Evolutionary conservation across 1,284 basidiomycete species (phyloP).

Genomic region (Cerrena zonata): DNA sequence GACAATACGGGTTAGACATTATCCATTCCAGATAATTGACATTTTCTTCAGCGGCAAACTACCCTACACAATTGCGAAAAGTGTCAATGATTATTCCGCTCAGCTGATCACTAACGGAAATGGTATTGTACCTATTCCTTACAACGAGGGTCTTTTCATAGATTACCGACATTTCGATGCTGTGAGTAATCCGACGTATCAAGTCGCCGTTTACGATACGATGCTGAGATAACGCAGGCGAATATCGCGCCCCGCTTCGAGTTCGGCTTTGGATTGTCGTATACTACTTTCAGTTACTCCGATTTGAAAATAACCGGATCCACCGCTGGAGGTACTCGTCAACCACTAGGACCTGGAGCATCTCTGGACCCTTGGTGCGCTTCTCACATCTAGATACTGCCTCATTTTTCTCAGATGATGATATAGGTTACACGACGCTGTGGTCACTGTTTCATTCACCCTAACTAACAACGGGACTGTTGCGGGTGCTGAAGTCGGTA

Average conservation of each 20-base stretch:
- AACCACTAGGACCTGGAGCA: slow-evolving; percentile 23
- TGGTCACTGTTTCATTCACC: slow-evolving; percentile 28
- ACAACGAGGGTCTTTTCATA: slow-evolving; percentile 48
- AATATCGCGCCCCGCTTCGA: slow-evolving; percentile 32
- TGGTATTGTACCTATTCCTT: slow-evolving; percentile 25
- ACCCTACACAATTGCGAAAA: slow-evolving; percentile 39
- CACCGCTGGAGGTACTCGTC: slow-evolving; percentile 23
- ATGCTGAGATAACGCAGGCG: slow-evolving; percentile 14
- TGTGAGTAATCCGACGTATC: slow-evolving; percentile 29
- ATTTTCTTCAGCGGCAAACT: slow-evolving; percentile 41
- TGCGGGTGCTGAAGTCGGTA: slow-evolving; percentile 30
- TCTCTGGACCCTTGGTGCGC: slow-evolving; percentile 28
- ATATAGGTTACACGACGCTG: slow-evolving; percentile 27
- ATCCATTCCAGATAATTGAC: slow-evolving; percentile 2
- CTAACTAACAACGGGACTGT: slow-evolving; percentile 31
- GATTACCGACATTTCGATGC: slow-evolving; percentile 76
- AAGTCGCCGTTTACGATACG: not conserved
- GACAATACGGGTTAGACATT: slow-evolving; percentile 29
- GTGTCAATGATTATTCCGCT: slow-evolving; percentile 41
- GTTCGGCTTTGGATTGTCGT: slow-evolving; percentile 60
- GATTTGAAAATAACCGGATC: slow-evolving; percentile 24
- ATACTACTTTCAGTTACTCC: slow-evolving; percentile 48
- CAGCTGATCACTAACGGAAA: slow-evolving; percentile 21
- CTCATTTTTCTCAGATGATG: not conserved
- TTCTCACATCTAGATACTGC: not conserved